Percentiles rank a stretch among this genome's conserved stretches.
Conservation (phyloP, 116 monocot species). For the Trichopus zeylanicus region DNA sequence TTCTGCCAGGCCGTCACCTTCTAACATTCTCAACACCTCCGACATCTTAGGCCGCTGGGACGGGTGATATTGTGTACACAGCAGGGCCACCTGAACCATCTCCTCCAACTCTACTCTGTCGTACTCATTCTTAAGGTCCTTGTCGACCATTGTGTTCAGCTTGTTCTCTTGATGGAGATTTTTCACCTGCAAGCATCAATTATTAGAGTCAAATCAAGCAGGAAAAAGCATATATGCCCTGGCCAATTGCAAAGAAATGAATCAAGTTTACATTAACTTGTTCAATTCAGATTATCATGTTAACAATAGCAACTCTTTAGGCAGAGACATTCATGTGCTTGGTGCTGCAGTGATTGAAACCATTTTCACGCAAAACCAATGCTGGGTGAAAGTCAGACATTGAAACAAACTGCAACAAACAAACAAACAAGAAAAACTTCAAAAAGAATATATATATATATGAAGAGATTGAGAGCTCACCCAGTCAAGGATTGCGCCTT, state of each 20-base stretch:
- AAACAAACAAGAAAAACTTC: no score
- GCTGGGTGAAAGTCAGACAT: no score
- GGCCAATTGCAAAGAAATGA: no score
- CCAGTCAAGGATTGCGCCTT: constrained; percentile 96
- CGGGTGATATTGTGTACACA: constrained; percentile 84
- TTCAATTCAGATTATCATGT: no score
- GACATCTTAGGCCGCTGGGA: constrained; percentile 87
- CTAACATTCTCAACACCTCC: constrained; percentile 88
- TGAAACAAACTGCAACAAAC: no score
- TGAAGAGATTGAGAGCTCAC: constrained; percentile 25
- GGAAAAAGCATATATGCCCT: no score
- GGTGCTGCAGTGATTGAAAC: no score
- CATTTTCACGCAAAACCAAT: no score
- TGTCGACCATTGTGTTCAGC: constrained; percentile 68
- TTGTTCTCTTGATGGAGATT: constrained; percentile 78
- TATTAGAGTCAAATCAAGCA: no score
- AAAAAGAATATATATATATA: neutral
- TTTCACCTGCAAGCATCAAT: constrained; percentile 51
- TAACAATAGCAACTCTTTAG: no score
- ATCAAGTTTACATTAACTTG: no score
- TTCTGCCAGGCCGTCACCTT: constrained; percentile 88
- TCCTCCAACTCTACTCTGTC: constrained; percentile 77
- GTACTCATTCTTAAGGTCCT: constrained; percentile 60
- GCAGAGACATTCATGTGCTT: no score
- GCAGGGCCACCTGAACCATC: constrained; percentile 88